Base-by-base conservation (phyloP, 352 stramenopile species). In the Phytophthora macrochlamydospora region DNA sequence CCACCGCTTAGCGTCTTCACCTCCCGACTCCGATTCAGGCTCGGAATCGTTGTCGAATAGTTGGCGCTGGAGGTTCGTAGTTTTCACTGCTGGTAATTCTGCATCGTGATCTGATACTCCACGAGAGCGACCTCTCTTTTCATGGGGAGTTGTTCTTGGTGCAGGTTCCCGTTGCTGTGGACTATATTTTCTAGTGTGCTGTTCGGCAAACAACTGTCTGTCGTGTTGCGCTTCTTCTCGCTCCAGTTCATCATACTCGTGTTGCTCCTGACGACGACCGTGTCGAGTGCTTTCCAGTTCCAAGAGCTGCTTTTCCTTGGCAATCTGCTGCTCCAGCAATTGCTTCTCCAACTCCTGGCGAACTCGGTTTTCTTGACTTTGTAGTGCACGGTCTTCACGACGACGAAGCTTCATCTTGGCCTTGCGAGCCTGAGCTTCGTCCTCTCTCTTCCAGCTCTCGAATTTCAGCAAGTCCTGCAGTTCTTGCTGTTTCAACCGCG, bases 401-500 rank as follows among this genome's bases (percentile, higher is more conserved):
- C 67, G 61, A 28, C 78, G 66, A 43, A 76, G 61, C 40, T 71
- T 75, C 38, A 60, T 53, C 51, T 70, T 87, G 31, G 45, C 69
- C 55, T 66, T 62, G 12, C 43, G 69, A 32, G 58, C 76, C 29
- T 81, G 69, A 8, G 80, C 71, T 50, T 92, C 79, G 59, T 91
- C 82, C 35, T 93, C 78, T 55, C 75, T 71, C 55, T 89, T 92
- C 87, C 85, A 94, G 24, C 59, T 72, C n/a, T 91, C 81, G 46
- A 94, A 85, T 31, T 81, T 85, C 1, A 89, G 59, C 50, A 92
- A 48, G 65, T 95, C 80, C 30, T 88, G 59, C 7, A 93, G 56
- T 45, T 95, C 85, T 65, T 91, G 76, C 56, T 92, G 83, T 52
- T 91, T 90, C 18, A 82, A 65, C 33, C 82, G 72, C 6, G 80